phyloP scores from a whole-genome alignment of 1,139 yeast genomes.

The Suhomyces taliae region DNA sequence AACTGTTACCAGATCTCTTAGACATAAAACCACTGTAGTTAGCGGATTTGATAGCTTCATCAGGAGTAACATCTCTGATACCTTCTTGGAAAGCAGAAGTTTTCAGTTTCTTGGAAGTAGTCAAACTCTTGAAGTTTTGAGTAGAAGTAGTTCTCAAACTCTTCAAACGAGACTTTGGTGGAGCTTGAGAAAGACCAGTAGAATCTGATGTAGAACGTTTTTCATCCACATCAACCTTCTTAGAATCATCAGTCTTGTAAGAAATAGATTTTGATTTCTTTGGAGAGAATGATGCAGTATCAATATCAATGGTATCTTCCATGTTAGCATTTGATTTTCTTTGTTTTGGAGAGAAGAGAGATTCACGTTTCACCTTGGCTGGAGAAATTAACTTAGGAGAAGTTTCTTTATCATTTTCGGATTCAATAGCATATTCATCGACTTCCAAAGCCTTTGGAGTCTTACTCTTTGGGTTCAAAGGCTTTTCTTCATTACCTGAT shows the following conservation, averaged over 20 bases:
- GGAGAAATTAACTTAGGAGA: conserved; percentile 24
- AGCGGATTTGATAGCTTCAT: conserved; percentile 75
- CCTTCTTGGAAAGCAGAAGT: conserved; percentile 97
- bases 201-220: conserved; percentile 37
- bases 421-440: conserved; percentile 6
- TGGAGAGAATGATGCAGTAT: conserved; percentile 37
- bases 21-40: conserved; percentile 94
- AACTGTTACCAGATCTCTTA: conserved; percentile 75
- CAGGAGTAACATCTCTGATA: conserved; percentile 71
- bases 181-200: conserved; percentile 11
- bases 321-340: conserved; percentile 8
- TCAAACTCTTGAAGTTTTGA: conserved; percentile 43
- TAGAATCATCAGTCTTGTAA: conserved; percentile 16
- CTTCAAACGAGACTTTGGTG: conserved; percentile 33
- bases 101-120: conserved; percentile 54
- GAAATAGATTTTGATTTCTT: conserved; percentile 33
- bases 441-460: background rate
- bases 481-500: conserved; percentile 25
- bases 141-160: conserved; percentile 46
- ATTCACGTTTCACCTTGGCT: conserved; percentile 24
- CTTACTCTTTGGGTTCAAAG: conserved; percentile 4
- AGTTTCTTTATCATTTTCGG: conserved; percentile 4
- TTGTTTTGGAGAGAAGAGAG: conserved; percentile 15
- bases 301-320: conserved; percentile 27
- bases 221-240: conserved; percentile 24